A percentile compares a stretch with the other conserved stretches of the same genome.
These are phyloP conservation scores for Termitomyces sp. DNA, from an alignment of 768 basidiomycete species.

Conservation along the genomic window DNA sequence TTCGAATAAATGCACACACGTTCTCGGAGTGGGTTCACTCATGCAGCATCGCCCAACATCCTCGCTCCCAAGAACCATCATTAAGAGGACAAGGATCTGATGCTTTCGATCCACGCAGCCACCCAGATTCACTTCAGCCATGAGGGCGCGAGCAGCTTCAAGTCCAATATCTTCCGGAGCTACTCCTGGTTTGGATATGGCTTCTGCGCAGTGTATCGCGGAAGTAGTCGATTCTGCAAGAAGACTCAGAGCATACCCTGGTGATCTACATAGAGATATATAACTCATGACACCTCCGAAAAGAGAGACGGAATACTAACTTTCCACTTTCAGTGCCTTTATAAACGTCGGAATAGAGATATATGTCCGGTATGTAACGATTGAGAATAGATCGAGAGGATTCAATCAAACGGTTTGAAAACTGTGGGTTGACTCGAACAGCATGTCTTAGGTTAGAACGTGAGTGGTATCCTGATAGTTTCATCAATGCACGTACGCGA, in stretches of 20 bases:
- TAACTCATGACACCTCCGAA: background rate
- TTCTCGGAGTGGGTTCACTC: conserved; percentile 76
- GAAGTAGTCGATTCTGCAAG: conserved; percentile 91
- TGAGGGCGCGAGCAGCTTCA: conserved; percentile 69
- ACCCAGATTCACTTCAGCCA: conserved; percentile 73
- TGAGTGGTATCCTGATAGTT: background rate
- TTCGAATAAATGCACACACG: conserved; percentile 43
- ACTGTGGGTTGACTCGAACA: conserved; percentile 94
- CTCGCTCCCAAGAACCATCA: conserved; percentile 97
- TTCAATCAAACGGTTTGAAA: conserved; percentile 97
- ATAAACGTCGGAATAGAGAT: conserved; percentile 97
- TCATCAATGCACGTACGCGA: conserved; percentile 61
- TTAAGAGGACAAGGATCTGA: conserved; percentile 77
- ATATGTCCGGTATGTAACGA: conserved; percentile 96
- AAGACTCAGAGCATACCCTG: conserved; percentile 89
- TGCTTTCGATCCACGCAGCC: conserved; percentile 91
- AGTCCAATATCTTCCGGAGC: conserved; percentile 93
- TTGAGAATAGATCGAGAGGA: conserved; percentile 89
- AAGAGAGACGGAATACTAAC: conserved; percentile 38
- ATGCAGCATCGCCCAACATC: conserved; percentile 90
- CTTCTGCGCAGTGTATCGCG: conserved; percentile 83
- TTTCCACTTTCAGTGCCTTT: conserved; percentile 97
- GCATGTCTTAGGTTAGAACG: conserved; percentile 61
- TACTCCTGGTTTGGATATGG: conserved; percentile 73
- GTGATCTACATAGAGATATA: conserved; percentile 55